Conservation (phyloP, 192 early-diverging fungal genomes). For the Funneliformis geosporum region DNA sequence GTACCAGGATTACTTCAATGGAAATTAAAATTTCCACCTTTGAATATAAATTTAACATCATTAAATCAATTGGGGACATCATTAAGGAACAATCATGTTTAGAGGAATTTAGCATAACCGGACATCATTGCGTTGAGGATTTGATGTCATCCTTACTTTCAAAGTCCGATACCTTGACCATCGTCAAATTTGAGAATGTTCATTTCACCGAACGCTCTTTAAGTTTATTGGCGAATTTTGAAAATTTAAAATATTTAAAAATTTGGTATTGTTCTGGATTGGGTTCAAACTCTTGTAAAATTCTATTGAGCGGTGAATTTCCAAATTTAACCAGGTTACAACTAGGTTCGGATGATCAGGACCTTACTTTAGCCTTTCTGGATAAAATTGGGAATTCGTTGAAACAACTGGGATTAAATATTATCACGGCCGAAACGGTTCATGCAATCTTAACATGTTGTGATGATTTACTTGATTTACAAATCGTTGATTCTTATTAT, state of each 20-base stretch:
- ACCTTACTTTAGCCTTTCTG: background rate
- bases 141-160: background rate
- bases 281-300: background rate
- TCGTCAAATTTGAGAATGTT: slow-evolving; percentile 7
- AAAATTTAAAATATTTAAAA: background rate
- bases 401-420: background rate
- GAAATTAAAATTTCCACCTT: slow-evolving; percentile 3
- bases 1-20: background rate
- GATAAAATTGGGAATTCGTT: background rate
- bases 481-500: background rate
- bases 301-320: background rate
- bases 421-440: background rate
- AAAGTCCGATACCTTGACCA: background rate
- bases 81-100: background rate
- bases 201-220: background rate
- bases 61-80: background rate
- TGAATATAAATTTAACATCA: slow-evolving; percentile 12
- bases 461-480: background rate
- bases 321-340: slow-evolving; percentile 10
- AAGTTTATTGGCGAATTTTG: background rate
- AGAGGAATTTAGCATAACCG: background rate
- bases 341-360: background rate
- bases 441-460: background rate
- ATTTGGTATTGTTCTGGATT: slow-evolving; percentile 4
- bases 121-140: background rate